Percentiles rank a stretch among this genome's conserved stretches.
Evolutionary conservation across 169 alveolate species (phyloP).

Genomic region (Amoebophrya sp.): DNA sequence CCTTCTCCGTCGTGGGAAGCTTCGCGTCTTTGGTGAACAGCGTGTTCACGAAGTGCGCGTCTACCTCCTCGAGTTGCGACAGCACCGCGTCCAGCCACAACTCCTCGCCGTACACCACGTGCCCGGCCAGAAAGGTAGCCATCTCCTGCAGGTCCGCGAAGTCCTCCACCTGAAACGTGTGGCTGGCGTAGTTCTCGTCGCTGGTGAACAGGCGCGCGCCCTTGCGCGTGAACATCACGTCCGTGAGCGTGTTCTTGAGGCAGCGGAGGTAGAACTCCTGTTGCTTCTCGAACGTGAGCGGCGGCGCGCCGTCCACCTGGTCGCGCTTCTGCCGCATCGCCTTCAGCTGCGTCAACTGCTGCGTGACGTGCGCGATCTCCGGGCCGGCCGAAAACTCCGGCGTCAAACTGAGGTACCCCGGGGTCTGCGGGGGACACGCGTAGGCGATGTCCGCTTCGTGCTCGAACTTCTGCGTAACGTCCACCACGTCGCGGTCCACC

Average conservation of each 20-base stretch:
- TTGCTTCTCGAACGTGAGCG: too few relatives aligned
- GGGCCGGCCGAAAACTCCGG: too few relatives aligned
- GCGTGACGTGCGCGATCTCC: too few relatives aligned
- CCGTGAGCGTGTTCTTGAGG: too few relatives aligned
- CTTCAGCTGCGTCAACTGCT: too few relatives aligned
- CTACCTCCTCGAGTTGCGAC: background rate
- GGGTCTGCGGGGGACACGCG: too few relatives aligned
- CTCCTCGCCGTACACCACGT: background rate
- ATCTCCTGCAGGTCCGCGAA: background rate
- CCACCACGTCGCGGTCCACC: conserved; percentile 4
- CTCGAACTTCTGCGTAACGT: background rate
- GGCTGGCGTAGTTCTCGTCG: background rate
- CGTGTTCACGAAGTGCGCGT: background rate
- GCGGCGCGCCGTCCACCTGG: too few relatives aligned
- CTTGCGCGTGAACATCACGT: background rate
- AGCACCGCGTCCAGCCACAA: background rate
- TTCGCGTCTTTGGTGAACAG: background rate
- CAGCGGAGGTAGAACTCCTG: too few relatives aligned
- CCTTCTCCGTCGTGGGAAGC: background rate
- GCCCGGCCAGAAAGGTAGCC: background rate
- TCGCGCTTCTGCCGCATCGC: too few relatives aligned
- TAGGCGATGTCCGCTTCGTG: too few relatives aligned
- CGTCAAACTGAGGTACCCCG: too few relatives aligned
- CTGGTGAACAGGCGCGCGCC: background rate
- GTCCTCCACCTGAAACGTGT: background rate